Evolutionary conservation across 2,329 filamentous ascomycete genomes (phyloP), one percentile per base, ranked within the genome.

Genomic region (Penicillium sp.): DNA sequence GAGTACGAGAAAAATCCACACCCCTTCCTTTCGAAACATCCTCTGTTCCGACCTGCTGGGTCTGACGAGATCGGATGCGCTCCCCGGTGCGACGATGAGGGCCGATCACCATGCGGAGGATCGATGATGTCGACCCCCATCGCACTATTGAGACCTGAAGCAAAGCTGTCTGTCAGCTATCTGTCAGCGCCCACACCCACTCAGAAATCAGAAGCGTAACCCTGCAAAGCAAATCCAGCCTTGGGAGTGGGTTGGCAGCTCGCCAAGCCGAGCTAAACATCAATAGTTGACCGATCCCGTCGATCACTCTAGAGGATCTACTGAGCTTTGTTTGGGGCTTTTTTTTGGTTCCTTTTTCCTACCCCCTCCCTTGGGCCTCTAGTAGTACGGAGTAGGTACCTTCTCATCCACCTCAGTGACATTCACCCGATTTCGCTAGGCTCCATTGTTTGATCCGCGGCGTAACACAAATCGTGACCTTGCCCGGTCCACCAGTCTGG

Each of bases 241-340:
- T 21, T 39, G 26, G 31, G 16, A 52, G 44, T 53, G 13, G 2
- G 55, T 37, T 49, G 46, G 46, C 33, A 37, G 45, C 28, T 52
- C 59, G 69, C 68, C 69, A 71, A 69, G 66, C 47, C 58, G 57
- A 59, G 64, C 69, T 67, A 64, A 70, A 71, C 63, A 67, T 66
- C 70, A 73, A 73, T 73, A 73, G 70, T 73, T 60, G 54, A 67
- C 67, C 66, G 69, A 72, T 72, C 69, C 62, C 55, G 70, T 70
- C 70, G 70, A 72, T 73, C 70, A 64, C 54, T 55, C 64, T 52
- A 58, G 37, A 42, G 67, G 67, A 70, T 69, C 66, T 64, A 55
- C 64, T 57, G 58, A 62, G 56, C 56, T 61, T 62, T 65, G 55
- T 61, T 45, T 45, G 24, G 24, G n/a, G 16, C 28, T 55, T 62